Percentiles rank a stretch among this genome's conserved stretches.
Conservation (phyloP, 345 rosid species). For the Eucalyptus lansdowneana region DNA sequence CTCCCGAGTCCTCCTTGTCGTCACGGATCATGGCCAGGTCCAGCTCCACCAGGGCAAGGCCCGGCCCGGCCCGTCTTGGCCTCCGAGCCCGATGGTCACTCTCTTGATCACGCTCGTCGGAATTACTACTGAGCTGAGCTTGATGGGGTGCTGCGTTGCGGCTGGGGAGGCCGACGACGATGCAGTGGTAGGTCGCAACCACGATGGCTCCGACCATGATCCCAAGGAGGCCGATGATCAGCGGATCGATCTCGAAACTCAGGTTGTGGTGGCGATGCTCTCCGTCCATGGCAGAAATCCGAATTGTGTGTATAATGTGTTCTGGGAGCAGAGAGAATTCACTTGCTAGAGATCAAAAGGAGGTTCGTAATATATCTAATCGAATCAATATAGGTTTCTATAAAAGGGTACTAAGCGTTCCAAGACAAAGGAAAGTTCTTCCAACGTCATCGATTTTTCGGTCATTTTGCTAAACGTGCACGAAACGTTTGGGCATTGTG, state of each 20-base stretch:
- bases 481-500: not conserved
- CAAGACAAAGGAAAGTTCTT: not conserved
- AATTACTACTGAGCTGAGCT: not conserved
- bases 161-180: not conserved
- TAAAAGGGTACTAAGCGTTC: not conserved
- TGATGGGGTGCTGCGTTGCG: not conserved
- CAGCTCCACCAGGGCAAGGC: not conserved
- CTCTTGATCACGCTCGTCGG: not conserved
- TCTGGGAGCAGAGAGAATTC: not conserved
- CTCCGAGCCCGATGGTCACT: not conserved
- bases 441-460: not conserved
- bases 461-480: not conserved
- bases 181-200: constrained; percentile 21
- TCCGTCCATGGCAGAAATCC: constrained; percentile 3
- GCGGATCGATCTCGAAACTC: not conserved
- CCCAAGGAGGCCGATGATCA: constrained; percentile 23
- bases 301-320: not conserved
- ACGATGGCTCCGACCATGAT: constrained; percentile 22
- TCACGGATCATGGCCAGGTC: not conserved
- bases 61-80: not conserved
- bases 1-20: not conserved
- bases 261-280: not conserved
- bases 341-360: not conserved
- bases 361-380: not conserved
- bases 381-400: not conserved